These are phyloP conservation scores for Alternaria ethzedia DNA, from an alignment of 2,329 filamentous ascomycete species.

Conservation along the genomic window DNA sequence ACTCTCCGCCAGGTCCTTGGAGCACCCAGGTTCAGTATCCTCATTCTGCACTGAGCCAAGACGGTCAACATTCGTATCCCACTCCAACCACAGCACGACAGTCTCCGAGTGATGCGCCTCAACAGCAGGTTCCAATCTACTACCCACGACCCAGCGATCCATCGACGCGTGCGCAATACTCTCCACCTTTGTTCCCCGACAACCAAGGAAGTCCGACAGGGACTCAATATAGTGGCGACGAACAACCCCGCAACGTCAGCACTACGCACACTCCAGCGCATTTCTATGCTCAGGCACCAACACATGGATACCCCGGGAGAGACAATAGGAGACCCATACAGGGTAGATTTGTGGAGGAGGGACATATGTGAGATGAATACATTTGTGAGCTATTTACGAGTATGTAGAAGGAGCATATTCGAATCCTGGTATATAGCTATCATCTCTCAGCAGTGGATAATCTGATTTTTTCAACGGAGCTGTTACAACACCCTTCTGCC, in stretches of 20 bases:
- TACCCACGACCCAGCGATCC: constrained; percentile 36
- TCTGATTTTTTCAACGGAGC: not conserved
- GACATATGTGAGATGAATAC: constrained; percentile 2
- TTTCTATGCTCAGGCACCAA: constrained; percentile 41
- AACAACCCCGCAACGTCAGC: constrained; percentile 15
- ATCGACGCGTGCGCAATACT: constrained; percentile 17
- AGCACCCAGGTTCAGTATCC: constrained; percentile 27
- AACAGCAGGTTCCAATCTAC: constrained; percentile 33
- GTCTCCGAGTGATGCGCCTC: constrained; percentile 12
- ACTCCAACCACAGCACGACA: constrained; percentile 26
- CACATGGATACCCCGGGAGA: not conserved
- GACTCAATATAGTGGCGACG: constrained; percentile 26
- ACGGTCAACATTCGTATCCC: constrained; percentile 34
- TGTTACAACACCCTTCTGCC: not conserved
- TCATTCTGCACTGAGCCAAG: constrained; percentile 19
- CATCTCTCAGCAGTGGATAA: not conserved
- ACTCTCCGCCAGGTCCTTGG: constrained; percentile 27
- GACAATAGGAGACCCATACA: constrained; percentile 5
- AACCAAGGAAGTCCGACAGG: constrained; percentile 20
- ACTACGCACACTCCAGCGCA: constrained; percentile 42
- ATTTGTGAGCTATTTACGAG: not conserved
- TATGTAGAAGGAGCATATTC: not conserved
- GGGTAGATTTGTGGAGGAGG: constrained; percentile 13
- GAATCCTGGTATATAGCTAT: not conserved
- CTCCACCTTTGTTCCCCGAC: constrained; percentile 22